These are phyloP conservation scores for Fusarium circinatum DNA, from an alignment of 2,329 filamentous ascomycete species.

Conservation along the genomic window DNA sequence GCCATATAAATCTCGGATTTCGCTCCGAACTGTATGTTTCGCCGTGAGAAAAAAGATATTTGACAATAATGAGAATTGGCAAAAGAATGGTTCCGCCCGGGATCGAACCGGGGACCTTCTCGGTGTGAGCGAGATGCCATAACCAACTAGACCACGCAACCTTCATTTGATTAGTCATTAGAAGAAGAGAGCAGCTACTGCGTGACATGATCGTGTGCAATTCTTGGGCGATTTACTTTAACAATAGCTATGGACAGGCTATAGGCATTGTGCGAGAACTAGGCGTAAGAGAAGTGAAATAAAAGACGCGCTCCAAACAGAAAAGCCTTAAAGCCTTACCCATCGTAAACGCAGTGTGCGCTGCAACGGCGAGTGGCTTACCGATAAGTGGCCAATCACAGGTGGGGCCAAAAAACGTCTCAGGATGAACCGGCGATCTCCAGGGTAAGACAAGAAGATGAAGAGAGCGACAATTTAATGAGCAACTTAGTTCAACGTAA, in stretches of 20 bases:
- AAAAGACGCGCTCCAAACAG: too few species aligned
- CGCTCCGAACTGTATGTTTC: too few species aligned
- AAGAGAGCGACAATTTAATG: too few species aligned
- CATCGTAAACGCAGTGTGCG: background rate
- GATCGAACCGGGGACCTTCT: conserved; percentile 32
- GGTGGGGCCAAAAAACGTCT: too few species aligned
- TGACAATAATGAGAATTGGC: accelerated
- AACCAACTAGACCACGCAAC: conserved; percentile 33
- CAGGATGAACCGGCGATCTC: background rate
- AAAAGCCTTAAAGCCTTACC: too few species aligned
- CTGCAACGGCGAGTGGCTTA: background rate
- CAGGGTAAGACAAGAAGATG: background rate
- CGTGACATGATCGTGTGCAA: accelerated
- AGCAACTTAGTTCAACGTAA: too few species aligned
- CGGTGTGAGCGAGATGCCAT: conserved; percentile 33
- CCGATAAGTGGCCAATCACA: too few species aligned
- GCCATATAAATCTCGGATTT: accelerated
- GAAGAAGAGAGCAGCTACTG: accelerated
- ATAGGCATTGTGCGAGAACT: accelerated
- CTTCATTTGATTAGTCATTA: background rate
- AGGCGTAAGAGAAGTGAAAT: too few species aligned
- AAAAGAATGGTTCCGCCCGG: conserved; percentile 22
- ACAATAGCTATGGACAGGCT: accelerated
- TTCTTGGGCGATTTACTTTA: accelerated
- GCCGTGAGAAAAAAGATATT: background rate